A percentile compares a stretch with the other conserved stretches of the same genome.
phyloP scores from a whole-genome alignment of 2,329 filamentous ascomycete genomes.

The Colletotrichum musae region DNA sequence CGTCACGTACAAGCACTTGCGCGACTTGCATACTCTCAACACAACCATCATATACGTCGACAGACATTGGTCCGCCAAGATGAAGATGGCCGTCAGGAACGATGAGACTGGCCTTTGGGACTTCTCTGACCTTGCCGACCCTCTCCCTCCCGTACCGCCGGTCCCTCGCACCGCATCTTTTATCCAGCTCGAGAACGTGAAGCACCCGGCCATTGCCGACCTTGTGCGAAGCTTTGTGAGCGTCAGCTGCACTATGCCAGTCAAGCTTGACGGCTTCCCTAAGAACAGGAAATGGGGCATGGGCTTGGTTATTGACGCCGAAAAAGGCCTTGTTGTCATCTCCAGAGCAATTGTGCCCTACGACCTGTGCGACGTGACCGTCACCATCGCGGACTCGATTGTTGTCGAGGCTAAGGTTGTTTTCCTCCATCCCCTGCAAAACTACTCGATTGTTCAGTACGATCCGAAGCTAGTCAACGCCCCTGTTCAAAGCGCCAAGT shows the following conservation, averaged over 20 bases:
- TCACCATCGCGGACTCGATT: conserved; percentile 97
- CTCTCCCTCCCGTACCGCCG: conserved; percentile 81
- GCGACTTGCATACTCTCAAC: conserved; percentile 94
- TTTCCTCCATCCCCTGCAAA: conserved; percentile 96
- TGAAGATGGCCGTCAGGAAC: conserved; percentile 92
- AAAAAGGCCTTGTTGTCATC: conserved; percentile 94
- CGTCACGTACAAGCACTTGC: conserved; percentile 94
- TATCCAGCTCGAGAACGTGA: conserved; percentile 90
- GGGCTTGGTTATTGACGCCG: conserved; percentile 96
- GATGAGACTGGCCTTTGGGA: conserved; percentile 95
- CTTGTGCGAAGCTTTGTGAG: conserved; percentile 96
- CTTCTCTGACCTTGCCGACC: conserved; percentile 86
- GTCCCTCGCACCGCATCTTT: conserved; percentile 87
- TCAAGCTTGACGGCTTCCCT: conserved; percentile 98
- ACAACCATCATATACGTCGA: conserved; percentile 94
- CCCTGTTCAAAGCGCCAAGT: conserved; percentile 88
- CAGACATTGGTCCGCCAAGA: conserved; percentile 95
- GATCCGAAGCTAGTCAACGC: conserved; percentile 94
- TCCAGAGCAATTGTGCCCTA: conserved; percentile 96
- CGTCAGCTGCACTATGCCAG: conserved; percentile 91
- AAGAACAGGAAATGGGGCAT: conserved; percentile 95
- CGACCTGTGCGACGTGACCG: conserved; percentile 94
- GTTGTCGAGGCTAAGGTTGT: conserved; percentile 94
- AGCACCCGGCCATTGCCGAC: conserved; percentile 90
- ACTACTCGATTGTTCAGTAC: conserved; percentile 96